A percentile compares a stretch with the other conserved stretches of the same genome.
Conservation (phyloP, 176 grass and related monocot species). For the Eleusine coracana region DNA sequence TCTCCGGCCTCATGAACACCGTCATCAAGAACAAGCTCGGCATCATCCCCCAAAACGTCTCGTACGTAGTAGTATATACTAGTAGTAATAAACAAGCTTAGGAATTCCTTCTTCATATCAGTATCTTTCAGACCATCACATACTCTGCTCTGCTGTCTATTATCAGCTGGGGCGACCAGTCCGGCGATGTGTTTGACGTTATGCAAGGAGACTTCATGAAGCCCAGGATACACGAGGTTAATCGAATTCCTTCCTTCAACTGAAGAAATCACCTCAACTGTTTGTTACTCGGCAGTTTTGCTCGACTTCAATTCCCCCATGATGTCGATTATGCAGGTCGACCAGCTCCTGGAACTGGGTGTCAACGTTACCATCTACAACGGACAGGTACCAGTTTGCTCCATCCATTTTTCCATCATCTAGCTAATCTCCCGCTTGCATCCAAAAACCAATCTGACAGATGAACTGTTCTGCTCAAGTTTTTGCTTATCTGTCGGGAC, state of each 20-base stretch:
- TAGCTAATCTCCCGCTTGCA: neutral
- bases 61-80: neutral
- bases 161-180: constrained; percentile 67
- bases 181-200: constrained; percentile 52
- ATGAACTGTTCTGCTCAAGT: neutral
- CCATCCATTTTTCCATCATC: neutral
- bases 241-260: no score
- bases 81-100: no score
- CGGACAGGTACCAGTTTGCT: constrained; percentile 49
- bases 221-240: constrained; percentile 73
- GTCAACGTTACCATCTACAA: constrained; percentile 79
- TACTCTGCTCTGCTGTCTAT: neutral
- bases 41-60: constrained; percentile 68
- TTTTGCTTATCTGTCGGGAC: neutral
- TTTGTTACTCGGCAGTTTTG: no score
- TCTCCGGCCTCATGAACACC: constrained; percentile 62
- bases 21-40: constrained; percentile 74
- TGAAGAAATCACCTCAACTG: no score
- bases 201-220: constrained; percentile 73
- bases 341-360: constrained; percentile 76
- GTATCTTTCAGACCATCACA: neutral
- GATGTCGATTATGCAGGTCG: constrained; percentile 48
- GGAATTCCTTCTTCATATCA: no score
- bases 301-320: no score
- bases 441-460: constrained; percentile 11